Percentiles rank a stretch among this genome's conserved stretches.
Conservation (phyloP, 2,329 filamentous ascomycete species). For the Xylariaceae sp. region DNA sequence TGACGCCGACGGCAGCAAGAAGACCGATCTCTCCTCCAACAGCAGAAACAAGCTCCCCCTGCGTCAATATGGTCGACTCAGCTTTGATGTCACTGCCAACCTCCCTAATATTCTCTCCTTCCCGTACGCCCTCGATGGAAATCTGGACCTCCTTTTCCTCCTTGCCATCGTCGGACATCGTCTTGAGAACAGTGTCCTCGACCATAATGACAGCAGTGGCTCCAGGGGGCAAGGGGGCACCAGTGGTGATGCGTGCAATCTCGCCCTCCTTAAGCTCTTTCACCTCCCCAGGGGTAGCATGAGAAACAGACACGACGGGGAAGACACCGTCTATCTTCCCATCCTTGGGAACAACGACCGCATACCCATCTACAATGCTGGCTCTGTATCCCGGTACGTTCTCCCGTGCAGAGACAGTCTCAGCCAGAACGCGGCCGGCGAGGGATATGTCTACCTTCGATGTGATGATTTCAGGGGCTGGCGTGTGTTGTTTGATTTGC, state of each 20-base stretch:
- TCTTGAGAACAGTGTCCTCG: slow-evolving; percentile 78
- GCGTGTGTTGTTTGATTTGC: slow-evolving; percentile 68
- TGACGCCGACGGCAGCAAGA: slow-evolving; percentile 75
- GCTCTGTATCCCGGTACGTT: slow-evolving; percentile 89
- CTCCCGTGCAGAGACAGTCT: slow-evolving; percentile 74
- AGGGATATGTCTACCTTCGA: slow-evolving; percentile 59
- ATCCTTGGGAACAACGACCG: slow-evolving; percentile 62
- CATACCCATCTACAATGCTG: slow-evolving; percentile 96
- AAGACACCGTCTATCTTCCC: slow-evolving; percentile 71
- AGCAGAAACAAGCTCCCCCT: slow-evolving; percentile 77
- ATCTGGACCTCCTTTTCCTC: slow-evolving; percentile 91
- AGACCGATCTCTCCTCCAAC: slow-evolving; percentile 89
- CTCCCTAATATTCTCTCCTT: slow-evolving; percentile 85
- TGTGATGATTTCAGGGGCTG: slow-evolving; percentile 52
- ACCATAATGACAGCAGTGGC: slow-evolving; percentile 95
- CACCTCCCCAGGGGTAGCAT: slow-evolving; percentile 69
- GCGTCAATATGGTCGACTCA: slow-evolving; percentile 64
- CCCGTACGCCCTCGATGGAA: slow-evolving; percentile 65
- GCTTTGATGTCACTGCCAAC: slow-evolving; percentile 79
- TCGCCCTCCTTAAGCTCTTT: slow-evolving; percentile 63
- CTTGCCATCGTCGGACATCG: slow-evolving; percentile 68
- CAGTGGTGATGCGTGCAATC: slow-evolving; percentile 88
- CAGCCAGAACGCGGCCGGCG: slow-evolving; percentile 73
- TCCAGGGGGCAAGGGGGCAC: slow-evolving; percentile 80
- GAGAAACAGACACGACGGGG: slow-evolving; percentile 79